Evolutionary conservation across 2,329 filamentous ascomycete genomes (phyloP), one percentile per base, ranked within the genome.

Genomic region (Fusarium domesticum): DNA sequence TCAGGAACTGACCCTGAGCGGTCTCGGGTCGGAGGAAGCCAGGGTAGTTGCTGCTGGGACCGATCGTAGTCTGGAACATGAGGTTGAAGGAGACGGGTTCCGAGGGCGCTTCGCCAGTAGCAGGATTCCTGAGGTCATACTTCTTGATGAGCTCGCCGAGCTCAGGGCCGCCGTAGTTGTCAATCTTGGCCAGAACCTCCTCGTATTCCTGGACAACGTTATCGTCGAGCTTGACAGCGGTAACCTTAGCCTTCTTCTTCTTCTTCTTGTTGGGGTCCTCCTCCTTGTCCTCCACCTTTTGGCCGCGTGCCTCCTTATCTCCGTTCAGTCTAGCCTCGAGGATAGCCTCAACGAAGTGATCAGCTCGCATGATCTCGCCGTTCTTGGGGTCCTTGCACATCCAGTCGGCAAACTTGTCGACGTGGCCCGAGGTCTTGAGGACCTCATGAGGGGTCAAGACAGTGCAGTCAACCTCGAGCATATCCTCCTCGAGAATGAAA

Each of bases 331-430:
- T 80, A 37, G 81, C 75, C 74, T 96, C 91, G 40, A 98, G 81
- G 30, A 96, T 84, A 60, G 95, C 89, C 76, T 97, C 91, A 56
- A 98, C 91, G 61, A 97, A 81, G 74, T 98, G 93, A 65, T 98
- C 93, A 46, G 93, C 90, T 58, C 93, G 84, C 66, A 98, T 83
- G 64, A 96, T 96, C 69, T 98, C 93, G 65, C 93, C 93, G 61
- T 86, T 96, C 78, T 95, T 95, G 52, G 92, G 89, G 69, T 98
- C 93, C 71, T 95, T 96, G 83, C 89, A 96, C 91, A 97, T 96
- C 89, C 88, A 97, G 69, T 97, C 92, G 70, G 89, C 87, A 64
- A 97, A 97, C 71, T 95, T 95, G 70, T 96, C 92, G 55, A 97
- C 93, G 72, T 98, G 93, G 53, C 93, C 93, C 67, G 83, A 88